phyloP scores from a whole-genome alignment of 1,284 basidiomycete genomes.

The Ganoderma leucocontextum region DNA sequence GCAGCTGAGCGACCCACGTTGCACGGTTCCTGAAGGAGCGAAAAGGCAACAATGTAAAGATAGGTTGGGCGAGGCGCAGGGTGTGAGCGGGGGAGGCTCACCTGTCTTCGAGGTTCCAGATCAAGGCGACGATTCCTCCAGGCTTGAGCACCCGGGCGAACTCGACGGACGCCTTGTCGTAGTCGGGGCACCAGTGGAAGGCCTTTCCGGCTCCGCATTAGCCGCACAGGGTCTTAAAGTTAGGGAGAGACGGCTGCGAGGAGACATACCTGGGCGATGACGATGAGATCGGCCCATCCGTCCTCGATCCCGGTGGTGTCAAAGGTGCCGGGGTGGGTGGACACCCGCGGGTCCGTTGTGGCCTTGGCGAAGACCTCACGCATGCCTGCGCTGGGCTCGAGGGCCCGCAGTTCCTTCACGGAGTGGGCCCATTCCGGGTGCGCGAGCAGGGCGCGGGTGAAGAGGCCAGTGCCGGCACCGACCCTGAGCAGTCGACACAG shows the following conservation, averaged over 20 bases:
- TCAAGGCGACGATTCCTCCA: constrained; percentile 65
- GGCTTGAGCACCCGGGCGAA: constrained; percentile 78
- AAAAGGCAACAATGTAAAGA: background rate
- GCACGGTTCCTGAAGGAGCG: constrained; percentile 56
- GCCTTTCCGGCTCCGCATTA: constrained; percentile 54
- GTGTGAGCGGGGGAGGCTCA: constrained; percentile 37
- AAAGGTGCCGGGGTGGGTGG: constrained; percentile 69
- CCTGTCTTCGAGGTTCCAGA: constrained; percentile 87
- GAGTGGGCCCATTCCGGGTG: constrained; percentile 61
- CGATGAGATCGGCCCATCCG: constrained; percentile 76
- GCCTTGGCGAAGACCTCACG: constrained; percentile 64
- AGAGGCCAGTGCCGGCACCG: constrained; percentile 81
- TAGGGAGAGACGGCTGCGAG: background rate
- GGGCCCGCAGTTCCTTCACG: constrained; percentile 62
- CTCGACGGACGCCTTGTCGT: constrained; percentile 67
- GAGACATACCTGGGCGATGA: constrained; percentile 72
- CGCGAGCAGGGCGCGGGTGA: constrained; percentile 77
- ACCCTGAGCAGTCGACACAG: constrained; percentile 49
- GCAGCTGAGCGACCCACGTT: constrained; percentile 73
- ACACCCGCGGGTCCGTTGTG: constrained; percentile 58
- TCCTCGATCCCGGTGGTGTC: constrained; percentile 62
- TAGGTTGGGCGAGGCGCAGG: background rate
- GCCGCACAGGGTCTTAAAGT: background rate
- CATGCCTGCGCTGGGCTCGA: constrained; percentile 83
- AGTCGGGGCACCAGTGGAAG: constrained; percentile 85